Evolutionary conservation across 2,329 filamentous ascomycete species (phyloP), one percentile per base, ranked within the genome.

Genomic region (Diaporthe helianthi): DNA sequence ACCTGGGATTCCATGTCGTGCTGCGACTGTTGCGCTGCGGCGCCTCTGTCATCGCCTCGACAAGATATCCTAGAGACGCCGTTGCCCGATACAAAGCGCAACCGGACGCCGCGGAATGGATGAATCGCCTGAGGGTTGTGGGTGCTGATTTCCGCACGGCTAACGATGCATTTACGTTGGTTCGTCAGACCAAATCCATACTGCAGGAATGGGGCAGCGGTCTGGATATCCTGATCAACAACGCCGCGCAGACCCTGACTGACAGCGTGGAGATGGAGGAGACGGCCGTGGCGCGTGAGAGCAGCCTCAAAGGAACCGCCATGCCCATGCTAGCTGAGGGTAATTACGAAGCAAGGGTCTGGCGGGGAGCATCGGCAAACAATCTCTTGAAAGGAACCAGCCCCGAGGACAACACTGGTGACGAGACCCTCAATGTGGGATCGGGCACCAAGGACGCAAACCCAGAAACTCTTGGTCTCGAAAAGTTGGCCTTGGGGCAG

Each of bases 161-260:
- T 15, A 47, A 29, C n/a, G 58, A 61, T 24, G 58, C 58, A 22
- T 61, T 61, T 17, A 12, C 26, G 5, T 33, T 61, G 58, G 26
- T 61, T 31, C 19, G 19, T 9, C 58, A 47, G 44, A 47, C 58
- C 0, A 49, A 36, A 49, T 49, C 44, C 8, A 63, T 63, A 1
- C n/a, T 63, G 0, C 3, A 63, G n/a, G n/a, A 63, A 36, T 63
- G 44, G 58, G 29, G 13, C 17, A 33, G 12, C 8, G 44, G n/a
- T 13, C 71, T 81, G 12, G 74, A 80, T 69, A 74, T 81, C 8
- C 63, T 81, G 53, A 75, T 81, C 72, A 81, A 80, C 58, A 81
- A 81, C 60, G 80, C 80, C 1, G 79, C 80, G 4, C 79, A 80
- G 71, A 80, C 78, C 1, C 69, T 80, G 47, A 80, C 78, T 0